Base-by-base conservation (phyloP, 2,329 filamentous ascomycete species). In the Alternaria sp. region DNA sequence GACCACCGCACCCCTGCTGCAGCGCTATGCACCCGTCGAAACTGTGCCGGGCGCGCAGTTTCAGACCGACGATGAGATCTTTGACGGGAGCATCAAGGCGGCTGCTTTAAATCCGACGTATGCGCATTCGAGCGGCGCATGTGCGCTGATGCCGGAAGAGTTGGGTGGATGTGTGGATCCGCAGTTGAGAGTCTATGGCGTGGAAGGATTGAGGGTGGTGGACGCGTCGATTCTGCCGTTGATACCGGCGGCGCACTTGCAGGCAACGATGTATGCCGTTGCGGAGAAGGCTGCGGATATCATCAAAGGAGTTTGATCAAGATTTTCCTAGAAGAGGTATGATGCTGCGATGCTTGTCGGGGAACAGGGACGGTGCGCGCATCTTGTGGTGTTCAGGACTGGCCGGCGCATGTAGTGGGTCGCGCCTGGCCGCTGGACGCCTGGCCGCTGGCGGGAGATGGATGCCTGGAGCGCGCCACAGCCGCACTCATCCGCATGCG, bases 21-120 rank as follows among this genome's bases (percentile, higher is more conserved):
- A 66, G 18, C 63, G 68, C 15, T 69, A 78, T 15, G 66, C 59
- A 12, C 69, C 79, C 1, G 63, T 75, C 1, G 80, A 82, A 58
- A 61, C 49, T 28, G 28, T 58, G 56, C 58, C 81, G 64, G 70
- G 71, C 28, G 58, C 61, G 1, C 3, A 76, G 71, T 63, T 53
- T 11, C 14, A 51, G 18, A 66, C 56, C 4, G 72, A 75, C 21
- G 64, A 71, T 4, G 66, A 68, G 46, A 66, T 71, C n/a, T 33
- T 63, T 33, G 45, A 62, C 43, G 56, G 46, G 4, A 50, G 56
- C 11, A 61, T 69, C 10, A 25, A 51, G 9, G 26, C 55, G 1
- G 61, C 25, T 15, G 43, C 50, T 11, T 21, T 72, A 2, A 15
- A 41, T 11, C 70, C 70, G 3, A 58, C 53, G 5, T 70, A 59